phyloP scores from a whole-genome alignment of 805 yeast species.

The Torulaspora quercuum region DNA sequence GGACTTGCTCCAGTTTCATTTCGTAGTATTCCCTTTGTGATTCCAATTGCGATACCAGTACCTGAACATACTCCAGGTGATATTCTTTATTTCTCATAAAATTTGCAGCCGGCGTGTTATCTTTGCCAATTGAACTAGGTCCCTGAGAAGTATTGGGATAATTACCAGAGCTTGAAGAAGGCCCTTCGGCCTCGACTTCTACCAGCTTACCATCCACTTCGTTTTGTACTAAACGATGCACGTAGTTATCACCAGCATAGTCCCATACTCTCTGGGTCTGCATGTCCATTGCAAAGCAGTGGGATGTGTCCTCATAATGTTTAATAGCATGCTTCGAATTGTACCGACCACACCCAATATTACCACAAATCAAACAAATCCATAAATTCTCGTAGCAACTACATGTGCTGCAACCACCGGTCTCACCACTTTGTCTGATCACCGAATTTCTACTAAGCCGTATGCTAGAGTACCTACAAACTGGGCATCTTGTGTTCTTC shows the following conservation, averaged over 20 bases:
- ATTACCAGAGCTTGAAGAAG: slow-evolving; percentile 3
- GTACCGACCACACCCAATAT: slow-evolving; percentile 88
- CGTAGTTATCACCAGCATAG: slow-evolving; percentile 86
- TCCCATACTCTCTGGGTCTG: slow-evolving; percentile 89
- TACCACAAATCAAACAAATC: slow-evolving; percentile 89
- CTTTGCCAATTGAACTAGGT: slow-evolving; percentile 12
- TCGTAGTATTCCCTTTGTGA: slow-evolving; percentile 85
- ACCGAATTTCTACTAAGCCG: slow-evolving; percentile 29
- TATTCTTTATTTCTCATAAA: slow-evolving; percentile 48
- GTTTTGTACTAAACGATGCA: slow-evolving; percentile 78
- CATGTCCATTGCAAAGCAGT: slow-evolving; percentile 89
- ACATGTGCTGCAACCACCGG: slow-evolving; percentile 53
- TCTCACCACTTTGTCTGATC: slow-evolving; percentile 30
- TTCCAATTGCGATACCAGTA: slow-evolving; percentile 74
- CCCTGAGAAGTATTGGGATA: neutral
- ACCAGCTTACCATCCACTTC: slow-evolving; percentile 87
- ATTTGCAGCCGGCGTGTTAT: slow-evolving; percentile 16
- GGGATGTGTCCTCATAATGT: slow-evolving; percentile 73
- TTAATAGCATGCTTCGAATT: slow-evolving; percentile 80
- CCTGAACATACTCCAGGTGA: slow-evolving; percentile 77
- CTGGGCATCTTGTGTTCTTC: slow-evolving; percentile 89
- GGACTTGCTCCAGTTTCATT: slow-evolving; percentile 40
- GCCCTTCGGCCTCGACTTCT: slow-evolving; percentile 51
- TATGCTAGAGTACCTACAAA: slow-evolving; percentile 71
- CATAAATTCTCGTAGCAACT: slow-evolving; percentile 61